Conservation (phyloP, 2,329 filamentous ascomycete genomes). For the Colletotrichum caudatum region DNA sequence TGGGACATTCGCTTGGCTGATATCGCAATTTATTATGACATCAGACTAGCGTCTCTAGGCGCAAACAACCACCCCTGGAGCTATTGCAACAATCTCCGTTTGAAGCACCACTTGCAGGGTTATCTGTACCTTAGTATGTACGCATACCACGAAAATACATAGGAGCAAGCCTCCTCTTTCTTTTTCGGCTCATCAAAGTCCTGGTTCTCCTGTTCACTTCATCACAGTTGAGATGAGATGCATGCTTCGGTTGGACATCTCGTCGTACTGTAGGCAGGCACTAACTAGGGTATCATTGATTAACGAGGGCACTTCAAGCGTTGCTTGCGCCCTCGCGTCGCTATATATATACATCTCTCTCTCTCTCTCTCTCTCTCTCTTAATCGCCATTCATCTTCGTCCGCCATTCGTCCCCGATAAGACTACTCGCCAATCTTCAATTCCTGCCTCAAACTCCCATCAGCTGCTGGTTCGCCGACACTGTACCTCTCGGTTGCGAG, state of each 20-base stretch:
- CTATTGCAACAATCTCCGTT: conserved; percentile 13
- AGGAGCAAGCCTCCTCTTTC: conserved; percentile 28
- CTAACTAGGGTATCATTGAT: conserved; percentile 36
- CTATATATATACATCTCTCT: background rate
- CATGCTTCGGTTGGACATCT: background rate
- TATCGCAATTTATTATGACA: conserved; percentile 37
- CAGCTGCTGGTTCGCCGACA: conserved; percentile 21
- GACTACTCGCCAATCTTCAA: conserved; percentile 1
- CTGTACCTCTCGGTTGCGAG: conserved; percentile 28
- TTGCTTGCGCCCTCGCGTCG: conserved; percentile 11
- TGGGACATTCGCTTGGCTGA: conserved; percentile 29
- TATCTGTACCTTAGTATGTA: background rate
- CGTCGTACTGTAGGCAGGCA: background rate
- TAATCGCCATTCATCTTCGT: background rate
- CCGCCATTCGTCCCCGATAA: background rate
- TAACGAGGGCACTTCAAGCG: conserved; percentile 14
- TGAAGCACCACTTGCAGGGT: conserved; percentile 1
- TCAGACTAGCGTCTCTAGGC: conserved; percentile 28
- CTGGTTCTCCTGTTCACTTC: background rate
- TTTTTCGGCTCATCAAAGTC: conserved; percentile 19
- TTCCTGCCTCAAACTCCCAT: conserved; percentile 31
- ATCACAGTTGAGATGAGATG: background rate
- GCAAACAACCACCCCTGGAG: conserved; percentile 7
- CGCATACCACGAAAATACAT: background rate
- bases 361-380: background rate